Base-by-base conservation (phyloP, 2,329 filamentous ascomycete species). In the Verticillium nubilum region DNA sequence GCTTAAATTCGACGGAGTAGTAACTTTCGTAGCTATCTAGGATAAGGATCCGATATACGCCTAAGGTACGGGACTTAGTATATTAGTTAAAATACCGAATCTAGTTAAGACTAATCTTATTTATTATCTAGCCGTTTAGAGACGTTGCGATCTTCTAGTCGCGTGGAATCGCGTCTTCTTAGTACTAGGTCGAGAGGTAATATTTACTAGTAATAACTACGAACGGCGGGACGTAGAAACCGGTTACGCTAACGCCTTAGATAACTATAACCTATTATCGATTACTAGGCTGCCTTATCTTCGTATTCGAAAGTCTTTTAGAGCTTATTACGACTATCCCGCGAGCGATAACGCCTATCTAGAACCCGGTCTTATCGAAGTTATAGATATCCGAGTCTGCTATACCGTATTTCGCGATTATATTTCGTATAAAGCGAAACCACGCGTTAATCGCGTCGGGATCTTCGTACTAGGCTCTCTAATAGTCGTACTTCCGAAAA, bases 21-120 rank as follows among this genome's bases (percentile, higher is more conserved):
- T 77, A 63, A 61, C 68, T 75, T 59, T 68, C 60, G 67, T 77
- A 63, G 54, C 72, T 64, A 65, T 78, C 69, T 33, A 78, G 63
- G 59, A 78, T 68, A 5, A 78, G 33, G 2, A 35, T 2, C 13
- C 33, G 33, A 66, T 73, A 71, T 56, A 15, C 52, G 9, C 72
- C 67, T 29, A 63, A 64, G 58, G 47, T 62, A 35, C 61, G 62
- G 23, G 29, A 52, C 55, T 63, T 67, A 61, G 64, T 72, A 63
- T 71, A 63, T 58, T 64, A 61, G 60, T 73, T 64, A 64, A 76
- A 75, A 65, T 74, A 63, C 65, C 72, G 37, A 35, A 75, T 62
- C 73, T 62, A 76, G n/a, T 62, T 52, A 47, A 76, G 61, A 33
- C 68, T 67, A 53, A 71, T 68, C 58, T 72, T 25, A 66, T 76